Evolutionary conservation across 1,284 basidiomycete genomes (phyloP).

Genomic region (Marasmius sp.): DNA sequence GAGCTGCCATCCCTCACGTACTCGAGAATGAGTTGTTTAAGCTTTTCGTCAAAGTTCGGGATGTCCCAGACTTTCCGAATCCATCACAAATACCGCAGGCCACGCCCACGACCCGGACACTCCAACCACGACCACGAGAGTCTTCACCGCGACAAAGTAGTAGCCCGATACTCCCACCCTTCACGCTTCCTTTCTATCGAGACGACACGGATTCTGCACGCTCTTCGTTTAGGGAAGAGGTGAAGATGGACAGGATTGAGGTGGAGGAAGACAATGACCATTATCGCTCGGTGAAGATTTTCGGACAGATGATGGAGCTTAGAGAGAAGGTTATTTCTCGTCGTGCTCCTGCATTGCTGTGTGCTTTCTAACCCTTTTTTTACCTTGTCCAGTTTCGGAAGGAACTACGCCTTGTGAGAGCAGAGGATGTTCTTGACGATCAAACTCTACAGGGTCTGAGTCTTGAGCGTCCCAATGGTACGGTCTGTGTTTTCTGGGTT

Average conservation of each 20-base stretch:
- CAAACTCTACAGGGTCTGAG: neutral
- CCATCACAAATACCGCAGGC: neutral
- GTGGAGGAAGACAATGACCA: neutral
- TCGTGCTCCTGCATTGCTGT: neutral
- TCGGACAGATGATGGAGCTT: neutral
- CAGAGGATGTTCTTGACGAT: neutral
- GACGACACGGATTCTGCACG: neutral
- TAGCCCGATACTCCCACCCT: neutral
- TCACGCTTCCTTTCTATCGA: neutral
- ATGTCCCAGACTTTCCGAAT: neutral
- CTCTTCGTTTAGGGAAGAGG: neutral
- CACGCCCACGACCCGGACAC: no score
- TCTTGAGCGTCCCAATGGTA: neutral
- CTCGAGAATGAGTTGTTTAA: neutral
- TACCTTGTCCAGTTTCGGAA: neutral
- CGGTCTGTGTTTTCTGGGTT: neutral
- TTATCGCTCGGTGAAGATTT: neutral
- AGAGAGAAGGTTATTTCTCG: neutral
- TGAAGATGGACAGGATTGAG: neutral
- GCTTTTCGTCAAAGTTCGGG: neutral
- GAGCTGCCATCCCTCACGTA: neutral
- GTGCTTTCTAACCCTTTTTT: neutral
- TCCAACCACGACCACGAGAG: neutral
- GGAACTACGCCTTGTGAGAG: neutral
- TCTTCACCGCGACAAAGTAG: neutral